Evolutionary conservation across 1,284 basidiomycete genomes (phyloP).

Genomic region (Tilletia setariae): DNA sequence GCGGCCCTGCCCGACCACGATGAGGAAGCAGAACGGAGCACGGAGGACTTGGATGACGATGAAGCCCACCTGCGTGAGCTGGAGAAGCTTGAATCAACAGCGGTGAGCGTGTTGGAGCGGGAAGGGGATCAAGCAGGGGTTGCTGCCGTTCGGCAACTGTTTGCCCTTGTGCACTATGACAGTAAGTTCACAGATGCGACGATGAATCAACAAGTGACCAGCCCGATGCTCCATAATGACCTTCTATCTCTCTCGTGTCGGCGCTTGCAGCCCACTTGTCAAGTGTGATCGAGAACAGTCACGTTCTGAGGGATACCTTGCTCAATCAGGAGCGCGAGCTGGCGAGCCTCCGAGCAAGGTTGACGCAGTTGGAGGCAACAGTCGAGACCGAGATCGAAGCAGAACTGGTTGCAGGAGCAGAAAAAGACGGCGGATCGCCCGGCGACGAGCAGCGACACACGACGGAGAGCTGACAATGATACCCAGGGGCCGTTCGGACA

Average conservation of each 20-base stretch:
- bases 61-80: neutral
- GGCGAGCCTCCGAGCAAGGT: neutral
- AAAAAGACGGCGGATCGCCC: neutral
- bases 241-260: neutral
- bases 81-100: neutral
- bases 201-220: too few species aligned
- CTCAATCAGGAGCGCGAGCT: constrained; percentile 4
- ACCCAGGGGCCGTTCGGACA: too few species aligned
- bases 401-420: neutral
- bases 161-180: neutral
- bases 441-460: constrained; percentile 3
- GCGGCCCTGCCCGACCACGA: neutral
- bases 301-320: neutral
- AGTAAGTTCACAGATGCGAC: constrained; percentile 4
- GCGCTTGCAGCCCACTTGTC: constrained; percentile 1
- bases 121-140: neutral
- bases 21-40: neutral
- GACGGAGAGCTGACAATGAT: neutral
- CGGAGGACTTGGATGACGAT: neutral
- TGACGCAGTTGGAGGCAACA: neutral
- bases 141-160: constrained; percentile 11
- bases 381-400: neutral
- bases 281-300: constrained; percentile 3
- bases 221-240: too few species aligned
- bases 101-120: neutral